phyloP scores from a whole-genome alignment of 2,329 filamentous ascomycete genomes.

The Cephalotrichum gorgonifer region DNA sequence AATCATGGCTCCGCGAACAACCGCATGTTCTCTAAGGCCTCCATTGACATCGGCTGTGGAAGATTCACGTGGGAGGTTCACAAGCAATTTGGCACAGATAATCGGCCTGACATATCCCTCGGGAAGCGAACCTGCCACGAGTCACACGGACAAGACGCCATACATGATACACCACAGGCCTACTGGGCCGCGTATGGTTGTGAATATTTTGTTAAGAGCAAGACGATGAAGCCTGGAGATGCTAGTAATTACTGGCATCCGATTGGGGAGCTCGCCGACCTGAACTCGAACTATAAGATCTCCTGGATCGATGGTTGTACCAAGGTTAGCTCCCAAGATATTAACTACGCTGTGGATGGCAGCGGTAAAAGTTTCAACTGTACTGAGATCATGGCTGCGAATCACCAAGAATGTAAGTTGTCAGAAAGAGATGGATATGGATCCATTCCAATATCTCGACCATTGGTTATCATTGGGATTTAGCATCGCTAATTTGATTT shows the following conservation, averaged over 20 bases:
- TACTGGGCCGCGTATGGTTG: not conserved
- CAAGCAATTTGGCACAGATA: not conserved
- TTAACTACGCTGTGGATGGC: not conserved
- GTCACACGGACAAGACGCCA: not conserved
- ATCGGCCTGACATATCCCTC: not conserved
- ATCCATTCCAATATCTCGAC: too few species aligned
- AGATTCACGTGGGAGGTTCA: not conserved
- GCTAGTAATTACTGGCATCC: not conserved
- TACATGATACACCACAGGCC: not conserved
- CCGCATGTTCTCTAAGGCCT: not conserved
- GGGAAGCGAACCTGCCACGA: not conserved
- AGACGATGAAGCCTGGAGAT: not conserved
- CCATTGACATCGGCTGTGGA: not conserved
- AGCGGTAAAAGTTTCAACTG: not conserved
- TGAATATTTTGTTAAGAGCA: not conserved
- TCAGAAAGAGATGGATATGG: too few species aligned
- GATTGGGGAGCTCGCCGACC: not conserved
- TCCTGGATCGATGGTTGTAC: not conserved
- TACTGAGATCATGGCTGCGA: not conserved
- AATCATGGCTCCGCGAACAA: not conserved
- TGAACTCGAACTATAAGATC: not conserved
- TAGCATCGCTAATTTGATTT: too few species aligned
- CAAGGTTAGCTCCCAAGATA: not conserved
- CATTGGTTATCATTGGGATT: too few species aligned
- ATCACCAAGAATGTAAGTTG: not conserved